Conservation (phyloP, 345 rosid genomes). For the Schrenkiella parvula region DNA sequence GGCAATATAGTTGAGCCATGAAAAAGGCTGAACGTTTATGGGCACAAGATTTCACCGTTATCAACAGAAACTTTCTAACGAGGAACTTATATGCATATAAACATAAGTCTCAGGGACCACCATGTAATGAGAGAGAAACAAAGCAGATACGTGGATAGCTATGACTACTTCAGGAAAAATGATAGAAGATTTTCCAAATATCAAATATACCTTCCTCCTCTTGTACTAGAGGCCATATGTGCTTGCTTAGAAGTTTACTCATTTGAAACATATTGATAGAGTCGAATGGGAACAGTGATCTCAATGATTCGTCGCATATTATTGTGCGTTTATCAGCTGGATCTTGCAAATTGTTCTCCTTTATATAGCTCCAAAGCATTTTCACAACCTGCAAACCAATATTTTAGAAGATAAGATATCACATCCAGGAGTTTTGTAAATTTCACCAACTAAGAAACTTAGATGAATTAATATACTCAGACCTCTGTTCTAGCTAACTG, state of each 20-base stretch:
- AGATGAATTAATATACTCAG: background rate
- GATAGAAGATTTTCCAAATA: background rate
- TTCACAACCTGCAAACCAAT: slow-evolving; percentile 46
- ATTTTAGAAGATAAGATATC: background rate
- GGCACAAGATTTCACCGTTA: background rate
- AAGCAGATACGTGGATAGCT: background rate
- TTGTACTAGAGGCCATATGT: slow-evolving; percentile 49
- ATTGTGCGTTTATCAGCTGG: slow-evolving; percentile 47
- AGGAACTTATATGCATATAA: background rate
- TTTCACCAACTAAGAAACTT: background rate
- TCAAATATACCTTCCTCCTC: slow-evolving; percentile 41
- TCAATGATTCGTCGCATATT: slow-evolving; percentile 46
- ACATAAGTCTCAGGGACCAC: background rate
- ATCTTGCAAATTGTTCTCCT: slow-evolving; percentile 56
- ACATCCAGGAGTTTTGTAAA: background rate
- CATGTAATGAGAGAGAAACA: too few relatives aligned
- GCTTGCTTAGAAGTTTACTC: slow-evolving; percentile 54
- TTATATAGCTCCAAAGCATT: slow-evolving; percentile 51
- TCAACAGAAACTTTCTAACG: background rate
- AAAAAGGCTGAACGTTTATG: background rate
- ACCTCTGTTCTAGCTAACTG: slow-evolving; percentile 84
- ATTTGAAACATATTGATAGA: slow-evolving; percentile 61
- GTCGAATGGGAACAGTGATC: slow-evolving; percentile 42
- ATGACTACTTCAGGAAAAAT: background rate
- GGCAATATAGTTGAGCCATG: background rate